Evolutionary conservation across 1,284 basidiomycete species (phyloP).

Genomic region (Chondrostereum purpureum): DNA sequence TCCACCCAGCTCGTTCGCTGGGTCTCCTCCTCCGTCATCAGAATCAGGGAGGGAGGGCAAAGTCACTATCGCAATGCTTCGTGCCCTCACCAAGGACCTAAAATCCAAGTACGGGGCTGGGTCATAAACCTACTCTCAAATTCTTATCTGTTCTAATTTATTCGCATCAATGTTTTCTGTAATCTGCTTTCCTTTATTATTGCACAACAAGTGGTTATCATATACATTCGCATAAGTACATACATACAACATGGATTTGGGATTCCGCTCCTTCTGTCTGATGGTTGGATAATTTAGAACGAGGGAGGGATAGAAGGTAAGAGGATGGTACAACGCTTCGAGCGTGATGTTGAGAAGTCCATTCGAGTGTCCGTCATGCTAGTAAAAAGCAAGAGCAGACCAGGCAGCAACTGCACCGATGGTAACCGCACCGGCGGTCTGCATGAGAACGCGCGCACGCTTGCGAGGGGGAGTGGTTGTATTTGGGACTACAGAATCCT

Average conservation of each 20-base stretch:
- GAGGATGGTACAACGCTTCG: too few species aligned
- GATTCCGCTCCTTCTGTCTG: too few species aligned
- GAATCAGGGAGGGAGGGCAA: too few species aligned
- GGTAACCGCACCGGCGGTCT: conserved; percentile 51
- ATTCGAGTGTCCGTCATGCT: too few species aligned
- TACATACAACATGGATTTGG: too few species aligned
- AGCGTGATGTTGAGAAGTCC: too few species aligned
- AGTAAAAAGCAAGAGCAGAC: conserved; percentile 61
- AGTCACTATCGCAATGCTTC: conserved; percentile 65
- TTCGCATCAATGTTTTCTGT: neutral
- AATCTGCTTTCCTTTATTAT: neutral
- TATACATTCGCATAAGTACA: too few species aligned
- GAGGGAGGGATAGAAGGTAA: too few species aligned
- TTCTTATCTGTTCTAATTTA: neutral
- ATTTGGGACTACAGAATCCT: conserved; percentile 7
- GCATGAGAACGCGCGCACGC: conserved; percentile 42
- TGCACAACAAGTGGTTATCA: too few species aligned
- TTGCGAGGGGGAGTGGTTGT: conserved; percentile 24
- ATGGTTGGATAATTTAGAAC: too few species aligned
- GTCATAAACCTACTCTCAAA: neutral
- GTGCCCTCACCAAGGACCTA: conserved; percentile 55
- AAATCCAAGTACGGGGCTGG: conserved; percentile 42
- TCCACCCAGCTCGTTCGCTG: conserved; percentile 4
- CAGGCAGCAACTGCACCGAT: conserved; percentile 63
- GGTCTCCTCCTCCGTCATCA: conserved; percentile 21